Conservation (phyloP, 2,329 filamentous ascomycete genomes). For the Chrysoporthe cubensis region DNA sequence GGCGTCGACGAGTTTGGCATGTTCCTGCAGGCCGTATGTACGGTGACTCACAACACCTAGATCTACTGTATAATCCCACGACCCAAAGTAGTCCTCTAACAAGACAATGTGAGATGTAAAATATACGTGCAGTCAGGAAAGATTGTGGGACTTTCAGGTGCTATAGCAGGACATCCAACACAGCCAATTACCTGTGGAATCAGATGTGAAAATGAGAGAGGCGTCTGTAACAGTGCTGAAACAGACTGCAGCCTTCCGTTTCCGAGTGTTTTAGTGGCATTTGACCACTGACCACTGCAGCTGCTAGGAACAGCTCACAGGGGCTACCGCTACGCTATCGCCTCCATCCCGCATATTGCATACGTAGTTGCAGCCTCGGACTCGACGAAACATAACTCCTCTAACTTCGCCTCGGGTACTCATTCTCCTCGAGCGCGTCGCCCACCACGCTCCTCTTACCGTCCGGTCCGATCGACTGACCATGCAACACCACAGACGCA, state of each 20-base stretch:
- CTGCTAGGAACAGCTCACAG: not conserved
- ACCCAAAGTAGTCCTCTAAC: too few relatives aligned
- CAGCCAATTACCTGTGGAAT: not conserved
- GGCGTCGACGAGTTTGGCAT: slow-evolving; percentile 15
- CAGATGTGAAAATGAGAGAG: not conserved
- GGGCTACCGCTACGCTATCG: slow-evolving; percentile 1
- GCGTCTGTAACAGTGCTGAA: slow-evolving; percentile 18
- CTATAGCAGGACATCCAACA: too few relatives aligned
- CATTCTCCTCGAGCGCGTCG: not conserved
- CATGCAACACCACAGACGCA: not conserved
- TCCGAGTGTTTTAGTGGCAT: slow-evolving; percentile 8
- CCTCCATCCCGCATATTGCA: not conserved
- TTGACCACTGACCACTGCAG: not conserved
- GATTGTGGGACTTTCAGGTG: too few relatives aligned
- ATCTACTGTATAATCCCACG: not conserved
- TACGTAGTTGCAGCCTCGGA: not conserved
- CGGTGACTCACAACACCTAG: not conserved
- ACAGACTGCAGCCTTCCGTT: slow-evolving; percentile 13
- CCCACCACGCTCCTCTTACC: not conserved
- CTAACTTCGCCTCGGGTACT: not conserved
- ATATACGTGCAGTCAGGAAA: too few relatives aligned
- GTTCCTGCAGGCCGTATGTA: slow-evolving; percentile 15
- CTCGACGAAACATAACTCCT: not conserved
- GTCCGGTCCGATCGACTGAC: not conserved
- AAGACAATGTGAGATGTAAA: too few relatives aligned